A percentile compares a stretch with the other conserved stretches of the same genome.
Conservation (phyloP, 257 asterid genomes). For the Nicotiana tomentosiformis region DNA sequence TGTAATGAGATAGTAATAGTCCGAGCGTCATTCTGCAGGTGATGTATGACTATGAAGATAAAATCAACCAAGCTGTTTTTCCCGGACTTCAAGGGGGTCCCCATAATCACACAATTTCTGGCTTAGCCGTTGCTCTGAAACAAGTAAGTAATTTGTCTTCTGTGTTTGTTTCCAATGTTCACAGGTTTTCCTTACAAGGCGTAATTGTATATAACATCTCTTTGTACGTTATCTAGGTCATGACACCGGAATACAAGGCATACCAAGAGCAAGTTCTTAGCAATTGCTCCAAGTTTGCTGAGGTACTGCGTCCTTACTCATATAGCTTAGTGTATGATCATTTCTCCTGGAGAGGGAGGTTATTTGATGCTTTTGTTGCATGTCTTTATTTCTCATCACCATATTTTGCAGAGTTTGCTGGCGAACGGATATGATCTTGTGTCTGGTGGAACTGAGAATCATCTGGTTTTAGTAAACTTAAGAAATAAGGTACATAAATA, state of each 20-base stretch:
- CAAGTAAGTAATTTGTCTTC: conserved; percentile 68
- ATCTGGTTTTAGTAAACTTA: conserved; percentile 85
- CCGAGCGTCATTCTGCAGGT: conserved; percentile 43
- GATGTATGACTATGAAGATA: conserved; percentile 83
- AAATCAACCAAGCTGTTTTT: conserved; percentile 93
- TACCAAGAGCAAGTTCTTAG: conserved; percentile 90
- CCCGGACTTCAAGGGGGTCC: conserved; percentile 99
- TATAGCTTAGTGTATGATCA: not conserved
- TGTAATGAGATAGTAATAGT: not conserved
- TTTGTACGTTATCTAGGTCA: conserved; percentile 47
- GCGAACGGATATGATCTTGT: conserved; percentile 72
- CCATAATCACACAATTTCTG: conserved; percentile 95
- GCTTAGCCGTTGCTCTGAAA: conserved; percentile 89
- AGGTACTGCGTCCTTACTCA: conserved; percentile 38
- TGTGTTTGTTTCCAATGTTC: conserved; percentile 13
- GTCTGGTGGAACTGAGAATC: conserved; percentile 98
- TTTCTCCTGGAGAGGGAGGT: not conserved
- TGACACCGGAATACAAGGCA: conserved; percentile 86
- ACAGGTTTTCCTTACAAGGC: not conserved
- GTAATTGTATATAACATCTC: not conserved
- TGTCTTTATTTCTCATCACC: not conserved
- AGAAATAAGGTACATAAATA: conserved; percentile 52
- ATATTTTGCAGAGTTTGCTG: conserved; percentile 55
- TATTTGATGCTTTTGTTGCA: not conserved
- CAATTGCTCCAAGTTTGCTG: conserved; percentile 84